A percentile compares a stretch with the other conserved stretches of the same genome.
phyloP scores from a whole-genome alignment of 805 yeast species.

The Martiniozyma abietophila region DNA sequence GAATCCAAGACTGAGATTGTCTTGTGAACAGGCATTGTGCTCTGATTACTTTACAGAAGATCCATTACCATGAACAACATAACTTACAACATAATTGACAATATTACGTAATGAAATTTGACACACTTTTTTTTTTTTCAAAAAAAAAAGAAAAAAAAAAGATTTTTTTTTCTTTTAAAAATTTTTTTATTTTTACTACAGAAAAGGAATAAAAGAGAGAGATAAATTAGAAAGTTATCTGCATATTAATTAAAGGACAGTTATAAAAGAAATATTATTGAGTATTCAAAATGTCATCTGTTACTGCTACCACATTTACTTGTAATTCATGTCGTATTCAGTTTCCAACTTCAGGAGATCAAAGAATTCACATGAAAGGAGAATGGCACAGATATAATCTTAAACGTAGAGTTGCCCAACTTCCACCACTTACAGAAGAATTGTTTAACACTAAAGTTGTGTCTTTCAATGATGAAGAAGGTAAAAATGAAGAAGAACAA shows the following conservation, averaged over 20 bases:
- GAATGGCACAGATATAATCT: slow-evolving; percentile 97
- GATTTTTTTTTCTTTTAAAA: slow-evolving; percentile 1
- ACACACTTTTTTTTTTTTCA: slow-evolving; percentile 2
- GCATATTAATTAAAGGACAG: background rate
- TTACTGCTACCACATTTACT: slow-evolving; percentile 30
- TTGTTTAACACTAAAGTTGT: slow-evolving; percentile 24
- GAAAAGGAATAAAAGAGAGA: too few species aligned
- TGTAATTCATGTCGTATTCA: slow-evolving; percentile 86
- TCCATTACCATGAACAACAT: slow-evolving; percentile 63
- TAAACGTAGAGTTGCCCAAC: slow-evolving; percentile 81
- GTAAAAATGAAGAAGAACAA: slow-evolving; percentile 12
- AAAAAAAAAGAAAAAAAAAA: background rate
- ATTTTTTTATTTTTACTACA: background rate
- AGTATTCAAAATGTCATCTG: slow-evolving; percentile 3
- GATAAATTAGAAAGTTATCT: too few species aligned
- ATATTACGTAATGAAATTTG: background rate
- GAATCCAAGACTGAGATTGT: slow-evolving; percentile 71
- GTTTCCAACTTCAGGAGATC: slow-evolving; percentile 73
- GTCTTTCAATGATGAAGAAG: slow-evolving; percentile 16
- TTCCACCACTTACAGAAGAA: slow-evolving; percentile 49
- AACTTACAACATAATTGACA: slow-evolving; percentile 36
- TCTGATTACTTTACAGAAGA: slow-evolving; percentile 61
- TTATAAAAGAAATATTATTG: background rate
- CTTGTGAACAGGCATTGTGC: slow-evolving; percentile 51
- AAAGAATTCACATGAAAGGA: slow-evolving; percentile 89